Conservation (phyloP, 2,329 filamentous ascomycete species). For the Penicillium sclerotiorum region DNA sequence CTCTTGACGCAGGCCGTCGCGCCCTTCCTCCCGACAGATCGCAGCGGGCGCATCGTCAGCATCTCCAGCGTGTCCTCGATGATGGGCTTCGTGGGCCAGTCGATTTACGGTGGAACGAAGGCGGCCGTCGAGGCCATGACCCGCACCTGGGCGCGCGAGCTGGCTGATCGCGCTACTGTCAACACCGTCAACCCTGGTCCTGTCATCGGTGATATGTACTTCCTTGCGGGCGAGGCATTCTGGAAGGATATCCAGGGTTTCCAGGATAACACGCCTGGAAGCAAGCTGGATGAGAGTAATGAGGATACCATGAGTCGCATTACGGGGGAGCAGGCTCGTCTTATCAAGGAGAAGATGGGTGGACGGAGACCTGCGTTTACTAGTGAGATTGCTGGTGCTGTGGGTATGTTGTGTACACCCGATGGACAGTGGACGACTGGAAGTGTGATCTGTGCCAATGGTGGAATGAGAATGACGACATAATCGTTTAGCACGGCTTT, state of each 20-base stretch:
- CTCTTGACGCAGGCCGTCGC: conserved; percentile 73
- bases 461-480: conserved; percentile 66
- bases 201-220: conserved; percentile 69
- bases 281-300: conserved; percentile 18
- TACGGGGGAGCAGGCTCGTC: conserved; percentile 62
- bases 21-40: conserved; percentile 70
- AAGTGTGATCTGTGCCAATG: conserved; percentile 78
- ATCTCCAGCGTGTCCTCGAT: conserved; percentile 61
- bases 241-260: conserved; percentile 62
- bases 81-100: conserved; percentile 61
- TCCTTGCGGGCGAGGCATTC: conserved; percentile 58
- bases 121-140: conserved; percentile 70
- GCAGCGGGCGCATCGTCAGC: conserved; percentile 66
- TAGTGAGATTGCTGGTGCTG: conserved; percentile 72
- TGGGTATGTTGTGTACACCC: conserved; percentile 72
- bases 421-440: conserved; percentile 80
- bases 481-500: neutral
- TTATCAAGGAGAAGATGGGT: conserved; percentile 61
- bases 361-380: conserved; percentile 66
- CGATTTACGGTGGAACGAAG: conserved; percentile 67
- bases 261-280: conserved; percentile 66
- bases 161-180: conserved; percentile 64
- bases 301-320: conserved; percentile 37
- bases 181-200: conserved; percentile 69
- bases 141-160: conserved; percentile 66